Base-by-base conservation (phyloP, 208 protist species). In the Strigomonas oncopelti region DNA sequence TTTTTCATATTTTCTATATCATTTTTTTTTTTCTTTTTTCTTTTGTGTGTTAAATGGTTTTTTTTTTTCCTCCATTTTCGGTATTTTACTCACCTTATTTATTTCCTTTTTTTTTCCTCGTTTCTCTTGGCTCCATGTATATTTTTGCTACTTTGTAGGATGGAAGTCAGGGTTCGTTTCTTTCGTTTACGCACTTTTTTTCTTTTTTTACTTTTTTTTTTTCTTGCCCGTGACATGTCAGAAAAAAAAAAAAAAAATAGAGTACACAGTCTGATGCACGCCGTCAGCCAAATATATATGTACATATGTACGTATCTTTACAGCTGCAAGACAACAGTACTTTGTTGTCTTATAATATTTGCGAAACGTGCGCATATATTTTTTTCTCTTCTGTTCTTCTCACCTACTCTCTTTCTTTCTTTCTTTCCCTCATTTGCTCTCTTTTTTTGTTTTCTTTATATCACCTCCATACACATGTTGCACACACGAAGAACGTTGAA, bases 351-450 rank as follows among this genome's bases (percentile, higher is more conserved):
- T 52, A 22, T n/a, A n/a, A n/a, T n/a, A n/a, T n/a, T 14, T 52
- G 20, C 14, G 45, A 52, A 20, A 52, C 24, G 27, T 5, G 36
- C 65, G 38, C 11, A 13, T 14, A 29, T 67, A 22, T 63, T 69
- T 63, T 52, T 52, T 74, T 57, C 51, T 60, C 36, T 64, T 67
- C 14, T 14, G 5, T 55, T 31, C 55, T 56, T 63, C 36, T 48
- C 51, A 11, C 31, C 2, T 11, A 36, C 34, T 24, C 24, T 29
- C 25, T 53, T 31, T 53, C 63, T 59, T 28, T 2, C 9, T 65
- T 71, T 63, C 36, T 77, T 28, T 46, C 69, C 55, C 58, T 55
- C 63, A 14, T 38, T 29, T 70, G 27, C 16, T 29, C 29, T 13
- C 22, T 54, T 34, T 48, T 64, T 64, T 27, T 36, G 24, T 28